Base-by-base conservation (phyloP, 2,329 filamentous ascomycete species). In the Calonectria ilicicola region DNA sequence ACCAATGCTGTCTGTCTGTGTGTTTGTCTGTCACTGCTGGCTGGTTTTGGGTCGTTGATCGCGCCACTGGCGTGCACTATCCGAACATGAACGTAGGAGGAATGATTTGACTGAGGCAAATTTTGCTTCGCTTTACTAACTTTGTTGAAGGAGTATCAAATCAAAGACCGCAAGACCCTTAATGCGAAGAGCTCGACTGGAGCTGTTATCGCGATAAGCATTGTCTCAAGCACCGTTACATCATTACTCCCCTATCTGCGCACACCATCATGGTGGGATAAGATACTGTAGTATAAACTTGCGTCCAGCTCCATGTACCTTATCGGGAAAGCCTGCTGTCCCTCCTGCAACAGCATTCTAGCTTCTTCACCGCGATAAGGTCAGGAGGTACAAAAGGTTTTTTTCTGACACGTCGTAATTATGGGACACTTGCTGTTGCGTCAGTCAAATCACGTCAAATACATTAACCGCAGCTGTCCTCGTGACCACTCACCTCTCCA, bases 131-230 rank as follows among this genome's bases (percentile, higher is more conserved):
- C 17, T 32, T 44, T 63, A 32, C 58, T 23, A 62, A 19, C 53
- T 60, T 40, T 40, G 53, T 60, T 60, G 32, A 38, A 29, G 46
- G 19, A 49, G 23, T 26, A 49, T 35, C 64, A 66, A 56, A 51
- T 44, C 49, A 23, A 66, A 49, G 32, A 42, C 40, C 23, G 29
- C 32, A 53, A 23, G 35, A 21, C 35, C 38, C 14, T 58, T 19
- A 21, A 44, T 62, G 19, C 26, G 56, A 38, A 17, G 12, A 71
- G 35, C 56, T 60, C 58, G 56, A 44, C 35, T 47, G 21, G 64
- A 67, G 46, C 26, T 51, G 63, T 74, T 78, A 78, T 79, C 75
- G 65, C 65, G 77, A 79, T 77, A 73, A 76, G 73, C 46, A 62
- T 60, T 53, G 38, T 70, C 58, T 66, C 21, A 23, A 46, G 12